Evolutionary conservation across 2,329 filamentous ascomycete genomes (phyloP).

Genomic region (Talaromyces pinophilus): DNA sequence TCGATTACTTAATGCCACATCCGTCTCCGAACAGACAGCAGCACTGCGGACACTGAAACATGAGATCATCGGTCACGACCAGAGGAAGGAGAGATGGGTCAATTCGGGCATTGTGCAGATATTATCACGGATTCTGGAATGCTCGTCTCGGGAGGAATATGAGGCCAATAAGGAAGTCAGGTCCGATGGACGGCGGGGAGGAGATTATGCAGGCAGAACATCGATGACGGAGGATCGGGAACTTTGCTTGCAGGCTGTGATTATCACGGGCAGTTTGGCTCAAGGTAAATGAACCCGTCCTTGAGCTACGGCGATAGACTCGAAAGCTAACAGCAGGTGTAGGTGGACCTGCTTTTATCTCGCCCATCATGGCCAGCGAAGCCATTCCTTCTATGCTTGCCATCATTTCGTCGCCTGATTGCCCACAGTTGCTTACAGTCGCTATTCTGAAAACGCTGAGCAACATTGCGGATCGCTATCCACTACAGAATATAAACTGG

Average conservation of each 20-base stretch:
- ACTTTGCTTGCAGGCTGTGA: slow-evolving; percentile 73
- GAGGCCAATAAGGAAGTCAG: slow-evolving; percentile 33
- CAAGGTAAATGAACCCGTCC: slow-evolving; percentile 62
- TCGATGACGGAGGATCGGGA: slow-evolving; percentile 61
- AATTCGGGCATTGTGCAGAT: slow-evolving; percentile 63
- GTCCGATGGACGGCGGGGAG: slow-evolving; percentile 31
- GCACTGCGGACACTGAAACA: slow-evolving; percentile 79
- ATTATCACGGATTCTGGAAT: slow-evolving; percentile 50
- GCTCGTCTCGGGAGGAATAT: slow-evolving; percentile 43
- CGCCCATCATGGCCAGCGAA: slow-evolving; percentile 68
- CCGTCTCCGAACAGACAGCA: slow-evolving; percentile 45
- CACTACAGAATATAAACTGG: slow-evolving; percentile 56
- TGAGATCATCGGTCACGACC: slow-evolving; percentile 81
- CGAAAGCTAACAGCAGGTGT: slow-evolving; percentile 27
- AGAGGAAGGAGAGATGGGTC: slow-evolving; percentile 81
- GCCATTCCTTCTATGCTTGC: slow-evolving; percentile 70
- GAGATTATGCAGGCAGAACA: slow-evolving; percentile 42
- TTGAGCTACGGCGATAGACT: background rate
- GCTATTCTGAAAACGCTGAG: slow-evolving; percentile 74
- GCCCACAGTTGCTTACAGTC: slow-evolving; percentile 66
- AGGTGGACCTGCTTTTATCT: slow-evolving; percentile 80
- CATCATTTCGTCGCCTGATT: slow-evolving; percentile 66
- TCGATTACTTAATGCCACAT: slow-evolving; percentile 58
- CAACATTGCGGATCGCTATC: slow-evolving; percentile 67
- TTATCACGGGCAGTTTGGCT: slow-evolving; percentile 82